These are phyloP conservation scores for Termitomyces sp. DNA, from an alignment of 768 basidiomycete species.

Conservation along the genomic window DNA sequence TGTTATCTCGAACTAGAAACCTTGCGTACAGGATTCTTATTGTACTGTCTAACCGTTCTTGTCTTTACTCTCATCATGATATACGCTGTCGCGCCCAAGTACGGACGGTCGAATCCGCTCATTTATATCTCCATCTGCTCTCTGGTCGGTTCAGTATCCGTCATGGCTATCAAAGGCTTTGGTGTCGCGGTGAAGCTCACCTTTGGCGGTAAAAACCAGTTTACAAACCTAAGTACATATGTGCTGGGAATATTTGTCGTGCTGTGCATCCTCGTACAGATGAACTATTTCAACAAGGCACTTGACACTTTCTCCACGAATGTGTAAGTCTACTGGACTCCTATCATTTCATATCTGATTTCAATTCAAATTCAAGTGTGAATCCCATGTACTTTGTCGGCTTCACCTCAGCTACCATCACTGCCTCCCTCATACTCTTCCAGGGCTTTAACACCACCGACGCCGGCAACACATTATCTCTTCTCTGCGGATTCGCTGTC, in stretches of 20 bases:
- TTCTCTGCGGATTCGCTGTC: constrained; percentile 84
- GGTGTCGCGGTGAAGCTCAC: constrained; percentile 96
- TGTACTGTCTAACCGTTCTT: constrained; percentile 85
- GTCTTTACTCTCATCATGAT: constrained; percentile 85
- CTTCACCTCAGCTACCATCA: constrained; percentile 89
- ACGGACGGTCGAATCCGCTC: constrained; percentile 84
- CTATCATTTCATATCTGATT: neutral
- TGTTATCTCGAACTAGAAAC: neutral
- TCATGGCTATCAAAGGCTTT: constrained; percentile 99
- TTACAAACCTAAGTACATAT: constrained; percentile 93
- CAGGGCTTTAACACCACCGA: constrained; percentile 93
- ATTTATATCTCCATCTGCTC: constrained; percentile 98
- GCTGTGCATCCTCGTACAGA: constrained; percentile 84
- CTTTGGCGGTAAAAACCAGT: constrained; percentile 89
- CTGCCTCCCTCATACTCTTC: constrained; percentile 94
- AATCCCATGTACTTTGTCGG: constrained; percentile 98
- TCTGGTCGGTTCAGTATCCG: constrained; percentile 90
- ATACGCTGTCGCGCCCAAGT: constrained; percentile 73
- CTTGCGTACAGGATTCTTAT: constrained; percentile 64
- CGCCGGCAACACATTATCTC: constrained; percentile 76
- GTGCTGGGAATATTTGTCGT: constrained; percentile 83
- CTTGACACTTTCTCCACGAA: constrained; percentile 96
- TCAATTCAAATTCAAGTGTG: constrained; percentile 49
- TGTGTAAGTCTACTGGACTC: constrained; percentile 54
- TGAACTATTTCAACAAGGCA: constrained; percentile 98